Conservation (phyloP, 225 moss, liverwort and hornwort genomes). For the Asterella californica region DNA sequence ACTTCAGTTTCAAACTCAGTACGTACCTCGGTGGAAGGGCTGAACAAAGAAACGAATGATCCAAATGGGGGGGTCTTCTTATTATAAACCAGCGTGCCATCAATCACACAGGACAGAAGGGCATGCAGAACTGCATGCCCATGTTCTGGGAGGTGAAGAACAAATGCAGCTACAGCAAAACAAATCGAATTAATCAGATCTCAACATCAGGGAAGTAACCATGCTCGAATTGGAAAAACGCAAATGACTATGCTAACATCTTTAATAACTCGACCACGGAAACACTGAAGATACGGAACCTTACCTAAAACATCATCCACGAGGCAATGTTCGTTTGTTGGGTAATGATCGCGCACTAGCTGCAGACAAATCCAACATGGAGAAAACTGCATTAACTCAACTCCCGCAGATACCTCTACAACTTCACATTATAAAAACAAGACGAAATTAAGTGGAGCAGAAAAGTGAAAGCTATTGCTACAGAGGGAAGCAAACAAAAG, state of each 20-base stretch:
- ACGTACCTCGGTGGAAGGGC: conserved; percentile 41
- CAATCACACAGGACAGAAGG: conserved; percentile 47
- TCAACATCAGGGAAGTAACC: neutral
- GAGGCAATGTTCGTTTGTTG: conserved; percentile 36
- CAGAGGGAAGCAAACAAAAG: too few relatives aligned
- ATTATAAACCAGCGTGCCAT: conserved; percentile 40
- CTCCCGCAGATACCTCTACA: neutral
- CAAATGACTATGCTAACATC: neutral
- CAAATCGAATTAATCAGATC: neutral
- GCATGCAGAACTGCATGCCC: conserved; percentile 48
- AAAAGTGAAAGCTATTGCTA: neutral
- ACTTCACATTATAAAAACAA: neutral
- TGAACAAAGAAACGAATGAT: conserved; percentile 41
- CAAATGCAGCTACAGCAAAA: conserved; percentile 35
- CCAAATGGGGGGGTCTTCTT: conserved; percentile 37
- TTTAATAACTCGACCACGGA: neutral
- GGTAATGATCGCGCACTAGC: conserved; percentile 50
- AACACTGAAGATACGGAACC: neutral
- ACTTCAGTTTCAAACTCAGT: neutral
- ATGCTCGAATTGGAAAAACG: neutral
- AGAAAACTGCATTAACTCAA: conserved; percentile 8
- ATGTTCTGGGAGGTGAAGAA: conserved; percentile 48
- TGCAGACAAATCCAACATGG: conserved; percentile 19
- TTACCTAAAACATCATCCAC: conserved; percentile 50
- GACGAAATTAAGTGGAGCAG: neutral